Conservation (phyloP, 768 basidiomycete species). For the Leccinum uliginosum region DNA sequence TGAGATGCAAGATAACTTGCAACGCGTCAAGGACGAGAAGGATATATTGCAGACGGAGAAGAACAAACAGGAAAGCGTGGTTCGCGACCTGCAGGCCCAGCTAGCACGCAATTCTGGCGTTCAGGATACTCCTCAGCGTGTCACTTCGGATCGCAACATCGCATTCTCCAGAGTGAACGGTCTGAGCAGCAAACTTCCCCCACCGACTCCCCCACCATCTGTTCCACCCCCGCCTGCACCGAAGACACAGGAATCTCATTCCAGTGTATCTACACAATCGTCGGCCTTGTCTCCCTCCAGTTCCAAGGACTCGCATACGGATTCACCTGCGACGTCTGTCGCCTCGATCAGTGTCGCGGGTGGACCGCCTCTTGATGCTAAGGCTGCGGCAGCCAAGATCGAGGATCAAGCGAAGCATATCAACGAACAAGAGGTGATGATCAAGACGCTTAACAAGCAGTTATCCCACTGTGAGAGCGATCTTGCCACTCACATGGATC, state of each 20-base stretch:
- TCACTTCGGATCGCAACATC: constrained; percentile 46
- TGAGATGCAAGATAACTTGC: constrained; percentile 73
- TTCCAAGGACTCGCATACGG: constrained; percentile 66
- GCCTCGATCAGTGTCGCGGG: constrained; percentile 38
- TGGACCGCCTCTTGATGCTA: constrained; percentile 45
- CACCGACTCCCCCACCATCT: constrained; percentile 78
- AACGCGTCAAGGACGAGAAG: constrained; percentile 79
- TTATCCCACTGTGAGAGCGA: constrained; percentile 90
- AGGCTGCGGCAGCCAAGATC: constrained; percentile 47
- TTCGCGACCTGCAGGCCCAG: constrained; percentile 79
- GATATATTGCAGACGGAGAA: constrained; percentile 73
- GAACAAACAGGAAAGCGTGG: constrained; percentile 56
- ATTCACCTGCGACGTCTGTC: constrained; percentile 65
- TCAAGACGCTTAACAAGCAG: constrained; percentile 92
- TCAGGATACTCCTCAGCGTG: constrained; percentile 45
- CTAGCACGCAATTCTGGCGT: constrained; percentile 46
- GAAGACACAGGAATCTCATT: constrained; percentile 44
- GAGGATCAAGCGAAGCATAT: constrained; percentile 74
- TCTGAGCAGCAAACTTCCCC: constrained; percentile 74
- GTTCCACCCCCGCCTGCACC: constrained; percentile 82
- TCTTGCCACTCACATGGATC: constrained; percentile 87
- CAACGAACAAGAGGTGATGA: constrained; percentile 85
- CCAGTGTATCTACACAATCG: constrained; percentile 59
- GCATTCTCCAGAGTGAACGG: constrained; percentile 56
- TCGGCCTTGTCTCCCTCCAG: constrained; percentile 54